Evolutionary conservation across 2,329 filamentous ascomycete genomes (phyloP).

Genomic region (Pyricularia sp.): DNA sequence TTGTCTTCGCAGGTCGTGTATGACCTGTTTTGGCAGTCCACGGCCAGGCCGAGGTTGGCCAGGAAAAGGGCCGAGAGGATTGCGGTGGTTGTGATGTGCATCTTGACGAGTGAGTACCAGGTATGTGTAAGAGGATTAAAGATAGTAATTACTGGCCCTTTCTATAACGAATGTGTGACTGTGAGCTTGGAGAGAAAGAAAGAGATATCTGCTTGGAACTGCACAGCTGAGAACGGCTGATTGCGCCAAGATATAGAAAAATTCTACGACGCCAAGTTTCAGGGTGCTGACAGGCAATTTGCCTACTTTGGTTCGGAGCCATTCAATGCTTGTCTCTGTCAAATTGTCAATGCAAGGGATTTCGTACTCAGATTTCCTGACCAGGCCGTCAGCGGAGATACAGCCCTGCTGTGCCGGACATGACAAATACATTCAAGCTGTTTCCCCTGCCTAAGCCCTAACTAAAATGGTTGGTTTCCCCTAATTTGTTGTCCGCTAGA

Average conservation of each 20-base stretch:
- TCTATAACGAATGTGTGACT: not conserved
- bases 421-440: not conserved
- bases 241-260: not conserved
- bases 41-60: not conserved
- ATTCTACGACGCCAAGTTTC: not conserved
- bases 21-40: not conserved
- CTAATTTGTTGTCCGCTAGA: not conserved
- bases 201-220: not conserved
- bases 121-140: not conserved
- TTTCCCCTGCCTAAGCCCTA: not conserved
- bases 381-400: not conserved
- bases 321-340: not conserved
- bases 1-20: not conserved
- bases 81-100: not conserved
- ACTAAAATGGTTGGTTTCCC: not conserved
- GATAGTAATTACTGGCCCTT: not conserved
- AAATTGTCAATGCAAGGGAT: not conserved
- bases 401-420: not conserved
- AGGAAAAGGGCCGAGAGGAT: not conserved
- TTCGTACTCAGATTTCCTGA: not conserved
- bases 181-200: not conserved
- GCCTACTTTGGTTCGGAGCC: not conserved
- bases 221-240: not conserved
- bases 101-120: not conserved
- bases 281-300: not conserved